Evolutionary conservation across 495 filamentous ascomycete genomes (phyloP), one percentile per base, ranked within the genome.

Genomic region (Talaromyces thailandensis): DNA sequence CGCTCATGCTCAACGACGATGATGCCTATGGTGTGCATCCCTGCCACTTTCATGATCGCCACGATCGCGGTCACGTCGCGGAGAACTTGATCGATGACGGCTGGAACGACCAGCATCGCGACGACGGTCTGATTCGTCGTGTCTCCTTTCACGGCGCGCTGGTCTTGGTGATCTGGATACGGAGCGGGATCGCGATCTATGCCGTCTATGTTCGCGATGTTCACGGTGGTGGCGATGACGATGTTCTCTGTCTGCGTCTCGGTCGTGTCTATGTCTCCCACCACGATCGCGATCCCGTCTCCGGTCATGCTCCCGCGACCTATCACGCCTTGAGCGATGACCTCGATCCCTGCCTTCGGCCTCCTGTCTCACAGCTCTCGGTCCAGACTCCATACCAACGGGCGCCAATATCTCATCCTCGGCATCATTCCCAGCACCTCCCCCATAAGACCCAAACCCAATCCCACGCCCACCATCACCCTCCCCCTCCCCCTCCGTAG

Each of bases 401-500:
- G 62, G 66, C 26, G 62, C 67, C 1, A 66, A 31, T 58, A 59
- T 68, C n/a, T 71, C 71, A 51, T 26, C 62, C 53, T 31, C 66
- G 35, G 56, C 55, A 58, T 8, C 65, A 64, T 56, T 67, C 68
- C 29, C 65, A 28, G 26, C 58, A 9, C 23, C 31, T 48, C 62
- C 62, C 11, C 67, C 58, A 57, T 62, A 66, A 3, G 66, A 66
- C 51, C 69, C 68, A 60, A 63, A 71, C 26, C 68, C 71, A 56
- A 69, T 62, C 8, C 68, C 68, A 26, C 62, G 70, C 14, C 64
- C 62, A 26, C 37, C 51, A 43, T 48, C 64, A 6, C 66, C 66
- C 9, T 16, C 21, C 0, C 67, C 69, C 43, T 75, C 75, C 12
- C 73, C 70, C n/a, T 64, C 69, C 23, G 68, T 69, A 7, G 68